Evolutionary conservation across 2,329 filamentous ascomycete genomes (phyloP).

Genomic region (Seiridium cupressi): DNA sequence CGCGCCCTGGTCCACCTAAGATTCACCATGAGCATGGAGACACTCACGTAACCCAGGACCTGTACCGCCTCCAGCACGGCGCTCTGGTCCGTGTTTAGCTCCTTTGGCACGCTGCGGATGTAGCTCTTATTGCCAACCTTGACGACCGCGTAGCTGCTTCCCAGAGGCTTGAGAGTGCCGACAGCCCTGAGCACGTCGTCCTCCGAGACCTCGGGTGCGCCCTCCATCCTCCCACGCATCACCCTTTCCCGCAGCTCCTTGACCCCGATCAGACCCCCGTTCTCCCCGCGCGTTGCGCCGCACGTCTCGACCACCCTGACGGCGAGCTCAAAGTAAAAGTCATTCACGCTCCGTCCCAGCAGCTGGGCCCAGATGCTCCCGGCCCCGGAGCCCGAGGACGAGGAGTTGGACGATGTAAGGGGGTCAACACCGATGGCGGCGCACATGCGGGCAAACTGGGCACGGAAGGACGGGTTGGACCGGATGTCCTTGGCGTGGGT

Average conservation of each 20-base stretch:
- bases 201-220: slow-evolving; percentile 78
- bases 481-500: slow-evolving; percentile 96
- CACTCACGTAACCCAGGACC: slow-evolving; percentile 83
- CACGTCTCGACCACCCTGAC: slow-evolving; percentile 96
- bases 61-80: slow-evolving; percentile 90
- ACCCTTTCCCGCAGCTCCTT: slow-evolving; percentile 77
- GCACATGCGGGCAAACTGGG: slow-evolving; percentile 98
- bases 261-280: slow-evolving; percentile 87
- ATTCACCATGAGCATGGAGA: slow-evolving; percentile 86
- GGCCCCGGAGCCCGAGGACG: slow-evolving; percentile 45
- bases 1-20: slow-evolving; percentile 81
- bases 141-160: slow-evolving; percentile 82
- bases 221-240: slow-evolving; percentile 69
- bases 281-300: slow-evolving; percentile 79
- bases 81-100: slow-evolving; percentile 91
- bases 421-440: slow-evolving; percentile 95
- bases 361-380: slow-evolving; percentile 90
- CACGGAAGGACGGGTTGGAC: slow-evolving; percentile 89
- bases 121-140: slow-evolving; percentile 81
- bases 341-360: slow-evolving; percentile 86
- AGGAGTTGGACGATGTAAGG: slow-evolving; percentile 70
- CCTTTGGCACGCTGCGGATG: slow-evolving; percentile 89
- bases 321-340: slow-evolving; percentile 97
- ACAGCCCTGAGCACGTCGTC: slow-evolving; percentile 92
- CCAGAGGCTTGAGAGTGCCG: slow-evolving; percentile 80